Evolutionary conservation across 345 rosid genomes (phyloP).

Genomic region (Isatis tinctoria): DNA sequence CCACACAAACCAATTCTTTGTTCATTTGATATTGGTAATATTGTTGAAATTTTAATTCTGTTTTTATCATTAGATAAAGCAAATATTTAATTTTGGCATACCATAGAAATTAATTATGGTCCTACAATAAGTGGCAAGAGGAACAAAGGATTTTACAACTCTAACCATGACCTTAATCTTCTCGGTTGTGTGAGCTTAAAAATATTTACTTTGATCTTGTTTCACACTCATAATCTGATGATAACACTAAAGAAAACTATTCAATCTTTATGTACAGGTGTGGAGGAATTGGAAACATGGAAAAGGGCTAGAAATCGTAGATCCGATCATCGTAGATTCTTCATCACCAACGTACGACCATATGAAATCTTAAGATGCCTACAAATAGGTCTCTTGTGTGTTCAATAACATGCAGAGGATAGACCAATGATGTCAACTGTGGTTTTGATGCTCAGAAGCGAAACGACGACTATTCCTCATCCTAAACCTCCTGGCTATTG

Average conservation of each 20-base stretch:
- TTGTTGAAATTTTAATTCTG: no score
- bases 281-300: slow-evolving; percentile 59
- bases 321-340: slow-evolving; percentile 32
- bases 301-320: slow-evolving; percentile 54
- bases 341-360: background rate
- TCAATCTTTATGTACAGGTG: slow-evolving; percentile 34
- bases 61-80: no score
- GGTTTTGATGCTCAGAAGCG: slow-evolving; percentile 69
- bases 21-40: no score
- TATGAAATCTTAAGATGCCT: slow-evolving; percentile 55
- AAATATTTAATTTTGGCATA: no score
- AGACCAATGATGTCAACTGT: slow-evolving; percentile 65
- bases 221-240: background rate
- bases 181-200: slow-evolving; percentile 62
- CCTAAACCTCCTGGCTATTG: slow-evolving; percentile 73
- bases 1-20: no score
- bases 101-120: no score
- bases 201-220: background rate
- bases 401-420: slow-evolving; percentile 50
- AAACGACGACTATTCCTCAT: slow-evolving; percentile 49
- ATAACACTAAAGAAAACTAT: background rate
- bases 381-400: background rate
- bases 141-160: slow-evolving; percentile 60
- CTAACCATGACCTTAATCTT: slow-evolving; percentile 60
- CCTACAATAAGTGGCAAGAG: slow-evolving; percentile 61